Percentiles rank a stretch among this genome's conserved stretches.
Evolutionary conservation across 169 alveolate species (phyloP).

Genomic region (Babesia bigemina): DNA sequence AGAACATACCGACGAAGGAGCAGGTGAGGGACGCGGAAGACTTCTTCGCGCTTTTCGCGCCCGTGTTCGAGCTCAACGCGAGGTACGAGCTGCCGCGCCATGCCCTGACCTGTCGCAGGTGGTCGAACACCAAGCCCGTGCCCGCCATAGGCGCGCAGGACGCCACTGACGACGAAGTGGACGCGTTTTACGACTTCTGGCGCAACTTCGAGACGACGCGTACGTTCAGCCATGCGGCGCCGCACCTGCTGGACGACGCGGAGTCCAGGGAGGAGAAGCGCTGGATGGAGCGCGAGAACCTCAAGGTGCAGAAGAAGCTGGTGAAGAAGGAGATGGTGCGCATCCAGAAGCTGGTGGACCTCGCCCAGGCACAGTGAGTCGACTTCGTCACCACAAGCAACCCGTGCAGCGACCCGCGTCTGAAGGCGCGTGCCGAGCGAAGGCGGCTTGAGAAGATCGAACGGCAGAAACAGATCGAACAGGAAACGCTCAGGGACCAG

Average conservation of each 20-base stretch:
- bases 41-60: constrained; percentile 78
- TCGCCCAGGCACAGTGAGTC: constrained; percentile 88
- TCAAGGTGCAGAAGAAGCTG: constrained; percentile 85
- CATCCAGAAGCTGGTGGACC: constrained; percentile 87
- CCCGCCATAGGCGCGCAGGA: constrained; percentile 88
- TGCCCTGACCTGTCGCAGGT: constrained; percentile 75
- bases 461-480: constrained; percentile 42
- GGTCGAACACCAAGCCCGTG: constrained; percentile 91
- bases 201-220: constrained; percentile 87
- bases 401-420: constrained; percentile 65
- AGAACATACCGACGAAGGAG: constrained; percentile 85
- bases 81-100: constrained; percentile 15
- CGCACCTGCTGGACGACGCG: constrained; percentile 89
- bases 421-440: constrained; percentile 70
- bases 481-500: constrained; percentile 32
- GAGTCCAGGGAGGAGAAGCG: constrained; percentile 91
- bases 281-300: constrained; percentile 93
- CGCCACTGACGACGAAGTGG: constrained; percentile 83
- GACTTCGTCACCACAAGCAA: constrained; percentile 61
- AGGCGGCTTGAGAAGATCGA: constrained; percentile 70
- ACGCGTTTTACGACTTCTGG: constrained; percentile 90
- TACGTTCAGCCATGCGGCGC: constrained; percentile 89
- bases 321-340: constrained; percentile 87
- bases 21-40: constrained; percentile 72
- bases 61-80: constrained; percentile 74